These are phyloP conservation scores for Fusarium nisikadoi DNA, from an alignment of 2,329 filamentous ascomycete genomes.

Conservation along the genomic window DNA sequence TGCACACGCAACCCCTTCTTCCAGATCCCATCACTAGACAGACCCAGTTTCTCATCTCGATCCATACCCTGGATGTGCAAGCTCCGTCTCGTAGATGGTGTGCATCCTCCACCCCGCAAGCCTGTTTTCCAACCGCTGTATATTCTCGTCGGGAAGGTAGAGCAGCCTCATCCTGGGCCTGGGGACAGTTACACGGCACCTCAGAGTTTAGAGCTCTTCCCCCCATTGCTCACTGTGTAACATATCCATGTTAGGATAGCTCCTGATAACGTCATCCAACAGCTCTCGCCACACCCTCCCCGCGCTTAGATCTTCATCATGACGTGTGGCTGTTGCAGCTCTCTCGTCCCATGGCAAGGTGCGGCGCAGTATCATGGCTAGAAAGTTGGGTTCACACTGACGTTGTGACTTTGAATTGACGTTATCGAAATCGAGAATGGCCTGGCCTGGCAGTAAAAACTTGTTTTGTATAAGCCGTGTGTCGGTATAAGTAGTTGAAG, in stretches of 20 bases:
- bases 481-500: slow-evolving; percentile 33
- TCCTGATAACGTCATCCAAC: slow-evolving; percentile 40
- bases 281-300: slow-evolving; percentile 39
- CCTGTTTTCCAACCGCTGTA: slow-evolving; percentile 30
- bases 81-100: slow-evolving; percentile 31
- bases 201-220: slow-evolving; percentile 15
- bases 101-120: slow-evolving; percentile 35
- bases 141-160: slow-evolving; percentile 2
- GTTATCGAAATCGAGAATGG: slow-evolving; percentile 25
- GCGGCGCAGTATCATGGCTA: slow-evolving; percentile 35
- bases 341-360: slow-evolving; percentile 27
- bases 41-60: slow-evolving; percentile 36
- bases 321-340: slow-evolving; percentile 42
- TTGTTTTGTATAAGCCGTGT: slow-evolving; percentile 37
- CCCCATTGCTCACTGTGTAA: background rate
- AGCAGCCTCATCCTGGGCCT: slow-evolving; percentile 25
- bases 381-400: slow-evolving; percentile 37
- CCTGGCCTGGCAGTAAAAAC: slow-evolving; percentile 35
- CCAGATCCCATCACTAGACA: slow-evolving; percentile 9
- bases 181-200: slow-evolving; percentile 8
- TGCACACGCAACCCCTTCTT: slow-evolving; percentile 17
- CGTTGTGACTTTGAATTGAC: slow-evolving; percentile 37
- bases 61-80: slow-evolving; percentile 27
- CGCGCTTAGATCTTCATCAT: slow-evolving; percentile 37
- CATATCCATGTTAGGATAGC: slow-evolving; percentile 22